A percentile compares a stretch with the other conserved stretches of the same genome.
phyloP scores from a whole-genome alignment of 805 yeast species.

The Hyphopichia homilentoma region DNA sequence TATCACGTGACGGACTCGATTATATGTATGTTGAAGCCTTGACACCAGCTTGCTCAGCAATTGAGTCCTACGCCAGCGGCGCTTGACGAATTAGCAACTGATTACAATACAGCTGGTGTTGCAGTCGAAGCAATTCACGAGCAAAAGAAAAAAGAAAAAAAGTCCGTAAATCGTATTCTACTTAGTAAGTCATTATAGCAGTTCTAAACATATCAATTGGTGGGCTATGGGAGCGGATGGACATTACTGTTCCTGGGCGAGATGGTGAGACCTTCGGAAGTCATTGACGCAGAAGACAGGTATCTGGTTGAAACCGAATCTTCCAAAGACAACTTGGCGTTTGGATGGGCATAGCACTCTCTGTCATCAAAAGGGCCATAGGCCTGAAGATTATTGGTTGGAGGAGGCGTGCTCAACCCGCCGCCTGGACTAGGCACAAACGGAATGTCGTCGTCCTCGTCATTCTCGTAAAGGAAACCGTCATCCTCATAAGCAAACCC shows the following conservation, averaged over 20 bases:
- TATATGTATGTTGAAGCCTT: too few relatives aligned
- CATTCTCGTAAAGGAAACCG: slow-evolving; percentile 9
- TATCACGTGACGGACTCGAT: too few relatives aligned
- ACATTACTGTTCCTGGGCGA: background rate
- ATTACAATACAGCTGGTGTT: too few relatives aligned
- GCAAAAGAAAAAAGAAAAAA: slow-evolving; percentile 3
- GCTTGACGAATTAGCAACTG: too few relatives aligned
- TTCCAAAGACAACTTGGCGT: slow-evolving; percentile 29
- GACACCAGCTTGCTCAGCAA: too few relatives aligned
- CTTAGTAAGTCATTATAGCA: too few relatives aligned
- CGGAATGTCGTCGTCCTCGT: slow-evolving; percentile 22
- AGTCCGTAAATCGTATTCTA: too few relatives aligned
- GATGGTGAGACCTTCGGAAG: slow-evolving; percentile 1
- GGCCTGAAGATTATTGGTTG: slow-evolving; percentile 10
- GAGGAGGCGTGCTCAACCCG: slow-evolving; percentile 28
- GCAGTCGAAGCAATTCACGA: too few relatives aligned
- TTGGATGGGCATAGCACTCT: slow-evolving; percentile 42
- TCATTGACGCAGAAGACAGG: background rate
- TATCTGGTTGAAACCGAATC: slow-evolving; percentile 3
- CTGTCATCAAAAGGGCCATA: slow-evolving; percentile 29
- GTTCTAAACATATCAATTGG: background rate
- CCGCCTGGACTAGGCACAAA: slow-evolving; percentile 27
- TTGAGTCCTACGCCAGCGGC: too few relatives aligned
- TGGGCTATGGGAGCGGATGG: background rate
- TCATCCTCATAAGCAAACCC: slow-evolving; percentile 2